A percentile compares a stretch with the other conserved stretches of the same genome.
phyloP scores from a whole-genome alignment of 495 filamentous ascomycete species.

The Cryomyces antarcticus region DNA sequence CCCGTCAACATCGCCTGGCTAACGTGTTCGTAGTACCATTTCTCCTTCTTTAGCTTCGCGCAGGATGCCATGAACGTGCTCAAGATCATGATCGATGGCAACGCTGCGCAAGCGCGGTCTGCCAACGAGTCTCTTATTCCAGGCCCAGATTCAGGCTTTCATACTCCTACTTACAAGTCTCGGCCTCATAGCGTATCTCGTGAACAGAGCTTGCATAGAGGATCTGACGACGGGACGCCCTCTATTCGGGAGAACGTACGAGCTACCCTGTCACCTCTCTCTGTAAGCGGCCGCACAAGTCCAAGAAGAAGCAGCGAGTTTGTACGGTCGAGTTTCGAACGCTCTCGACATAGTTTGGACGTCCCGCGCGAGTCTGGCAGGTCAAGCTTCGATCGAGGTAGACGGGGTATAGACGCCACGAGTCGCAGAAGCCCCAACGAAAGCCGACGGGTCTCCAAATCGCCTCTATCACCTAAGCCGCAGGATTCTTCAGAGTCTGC shows the following conservation, averaged over 20 bases:
- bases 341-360: slow-evolving; percentile 5
- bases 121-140: too few species aligned
- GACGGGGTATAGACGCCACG: slow-evolving; percentile 33
- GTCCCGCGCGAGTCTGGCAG: slow-evolving; percentile 15
- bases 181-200: too few species aligned
- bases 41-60: slow-evolving; percentile 80
- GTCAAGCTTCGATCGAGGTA: slow-evolving; percentile 20
- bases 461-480: slow-evolving; percentile 26
- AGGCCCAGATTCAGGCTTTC: too few species aligned
- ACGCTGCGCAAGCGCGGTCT: slow-evolving; percentile 10
- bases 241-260: slow-evolving; percentile 39
- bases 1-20: slow-evolving; percentile 5
- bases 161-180: too few species aligned
- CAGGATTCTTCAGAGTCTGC: slow-evolving; percentile 60
- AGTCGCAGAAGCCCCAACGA: slow-evolving; percentile 25
- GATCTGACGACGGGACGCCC: too few species aligned
- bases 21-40: slow-evolving; percentile 54
- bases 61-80: slow-evolving; percentile 70
- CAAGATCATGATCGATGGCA: slow-evolving; percentile 49
- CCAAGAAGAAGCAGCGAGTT: slow-evolving; percentile 25
- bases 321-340: slow-evolving; percentile 15
- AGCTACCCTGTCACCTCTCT: slow-evolving; percentile 38
- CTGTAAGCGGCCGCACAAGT: slow-evolving; percentile 20
- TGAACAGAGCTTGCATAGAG: too few species aligned
- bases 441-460: slow-evolving; percentile 16